Evolutionary conservation across 1,284 basidiomycete species (phyloP).

Genomic region (Melampsora abietis-canadensis): DNA sequence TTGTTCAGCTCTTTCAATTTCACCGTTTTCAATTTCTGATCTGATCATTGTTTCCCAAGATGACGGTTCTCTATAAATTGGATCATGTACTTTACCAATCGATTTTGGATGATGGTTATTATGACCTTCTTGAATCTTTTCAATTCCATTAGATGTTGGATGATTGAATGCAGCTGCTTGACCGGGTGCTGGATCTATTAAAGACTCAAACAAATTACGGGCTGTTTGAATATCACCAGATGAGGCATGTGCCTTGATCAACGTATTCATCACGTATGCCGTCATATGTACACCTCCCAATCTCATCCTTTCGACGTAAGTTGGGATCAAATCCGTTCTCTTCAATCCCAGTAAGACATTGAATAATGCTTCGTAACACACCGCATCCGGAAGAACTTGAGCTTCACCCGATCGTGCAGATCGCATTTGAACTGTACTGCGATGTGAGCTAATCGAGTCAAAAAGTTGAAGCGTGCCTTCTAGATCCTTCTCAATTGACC

Average conservation of each 20-base stretch:
- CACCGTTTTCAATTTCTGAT: conserved; percentile 76
- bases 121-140: not conserved
- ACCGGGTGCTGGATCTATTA: conserved; percentile 66
- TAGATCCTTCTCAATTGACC: conserved; percentile 73
- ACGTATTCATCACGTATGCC: conserved; percentile 88
- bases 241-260: conserved; percentile 83
- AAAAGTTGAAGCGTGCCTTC: conserved; percentile 74
- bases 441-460: conserved; percentile 62
- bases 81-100: conserved; percentile 57
- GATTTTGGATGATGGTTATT: conserved; percentile 36
- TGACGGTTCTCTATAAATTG: conserved; percentile 83
- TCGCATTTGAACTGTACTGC: not conserved
- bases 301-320: conserved; percentile 66
- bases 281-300: conserved; percentile 74
- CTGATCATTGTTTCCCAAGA: conserved; percentile 69
- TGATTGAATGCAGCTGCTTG: conserved; percentile 55
- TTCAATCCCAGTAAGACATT: conserved; percentile 78
- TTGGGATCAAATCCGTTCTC: conserved; percentile 72
- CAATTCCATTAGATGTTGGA: conserved; percentile 21
- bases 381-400: conserved; percentile 66
- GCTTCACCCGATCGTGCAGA: conserved; percentile 45
- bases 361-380: conserved; percentile 86
- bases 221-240: conserved; percentile 69
- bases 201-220: conserved; percentile 74
- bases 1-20: conserved; percentile 66